Conservation (phyloP, 1,284 basidiomycete genomes). For the Cutaneotrichosporon mucoides region DNA sequence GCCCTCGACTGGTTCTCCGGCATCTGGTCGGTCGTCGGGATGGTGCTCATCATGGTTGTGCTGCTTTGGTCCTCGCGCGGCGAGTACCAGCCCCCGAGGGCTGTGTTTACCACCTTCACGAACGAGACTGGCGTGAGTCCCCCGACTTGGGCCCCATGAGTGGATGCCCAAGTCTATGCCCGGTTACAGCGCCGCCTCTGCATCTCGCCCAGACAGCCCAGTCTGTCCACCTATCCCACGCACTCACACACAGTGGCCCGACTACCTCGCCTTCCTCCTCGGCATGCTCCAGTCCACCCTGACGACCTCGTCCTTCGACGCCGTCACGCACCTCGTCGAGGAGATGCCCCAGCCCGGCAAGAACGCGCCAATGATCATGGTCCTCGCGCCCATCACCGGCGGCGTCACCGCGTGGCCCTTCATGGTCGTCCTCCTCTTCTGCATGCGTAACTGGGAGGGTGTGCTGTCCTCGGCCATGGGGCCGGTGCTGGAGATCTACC, state of each 20-base stretch:
- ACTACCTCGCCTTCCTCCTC: conserved; percentile 41
- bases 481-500: conserved; percentile 7
- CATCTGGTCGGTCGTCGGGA: conserved; percentile 31
- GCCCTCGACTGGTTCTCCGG: conserved; percentile 23
- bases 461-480: conserved; percentile 1
- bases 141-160: too few species aligned
- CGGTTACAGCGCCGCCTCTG: too few species aligned
- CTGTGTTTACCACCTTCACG: conserved; percentile 42
- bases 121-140: conserved; percentile 25
- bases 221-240: too few species aligned
- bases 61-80: conserved; percentile 8
- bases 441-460: neutral
- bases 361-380: conserved; percentile 16
- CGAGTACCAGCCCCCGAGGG: conserved; percentile 36
- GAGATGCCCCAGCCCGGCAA: conserved; percentile 34
- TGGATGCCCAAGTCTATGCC: too few species aligned
- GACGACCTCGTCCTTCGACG: conserved; percentile 18
- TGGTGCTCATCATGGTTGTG: conserved; percentile 40
- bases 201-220: too few species aligned
- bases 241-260: conserved; percentile 10
- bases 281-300: conserved; percentile 38
- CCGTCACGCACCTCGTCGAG: conserved; percentile 41
- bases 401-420: conserved; percentile 32
- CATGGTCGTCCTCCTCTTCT: conserved; percentile 32
- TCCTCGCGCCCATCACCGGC: conserved; percentile 28